Conservation (phyloP, 805 yeast genomes). For the Millerozyma acaciae region DNA sequence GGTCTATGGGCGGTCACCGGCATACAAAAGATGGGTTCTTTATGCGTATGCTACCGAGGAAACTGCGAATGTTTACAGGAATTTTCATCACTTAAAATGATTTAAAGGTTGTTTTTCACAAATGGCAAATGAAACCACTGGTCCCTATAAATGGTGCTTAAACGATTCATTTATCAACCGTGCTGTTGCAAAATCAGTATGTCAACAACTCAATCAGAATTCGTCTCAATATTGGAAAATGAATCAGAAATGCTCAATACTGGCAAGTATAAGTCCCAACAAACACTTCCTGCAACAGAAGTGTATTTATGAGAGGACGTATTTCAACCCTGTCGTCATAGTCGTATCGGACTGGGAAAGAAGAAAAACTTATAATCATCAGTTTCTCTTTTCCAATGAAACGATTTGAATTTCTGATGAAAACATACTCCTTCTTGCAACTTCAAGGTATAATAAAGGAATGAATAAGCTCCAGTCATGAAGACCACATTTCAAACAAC, state of each 20-base stretch:
- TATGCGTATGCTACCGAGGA: conserved; percentile 91
- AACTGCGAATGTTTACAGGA: conserved; percentile 88
- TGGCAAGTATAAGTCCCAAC: conserved; percentile 81
- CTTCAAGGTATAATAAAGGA: no score
- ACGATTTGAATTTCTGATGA: no score
- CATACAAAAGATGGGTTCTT: conserved; percentile 80
- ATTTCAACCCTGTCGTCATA: conserved; percentile 83
- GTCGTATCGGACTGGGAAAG: conserved; percentile 93
- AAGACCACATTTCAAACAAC: no score
- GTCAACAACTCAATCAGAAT: background rate
- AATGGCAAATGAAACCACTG: background rate
- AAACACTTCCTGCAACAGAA: conserved; percentile 37
- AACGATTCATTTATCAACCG: conserved; percentile 12
- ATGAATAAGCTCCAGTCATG: no score
- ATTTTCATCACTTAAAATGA: conserved; percentile 63
- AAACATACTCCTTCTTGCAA: no score
- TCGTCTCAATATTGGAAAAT: no score
- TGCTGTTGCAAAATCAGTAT: background rate
- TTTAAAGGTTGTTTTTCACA: background rate
- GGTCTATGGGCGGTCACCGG: conserved; percentile 83
- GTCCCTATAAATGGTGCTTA: conserved; percentile 24
- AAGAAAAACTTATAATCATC: conserved; percentile 59
- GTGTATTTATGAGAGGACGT: conserved; percentile 35
- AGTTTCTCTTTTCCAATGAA: no score
- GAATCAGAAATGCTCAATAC: conserved; percentile 67